Conservation (phyloP, 805 yeast genomes). For the Zygosaccharomyces kombuchaensis region DNA sequence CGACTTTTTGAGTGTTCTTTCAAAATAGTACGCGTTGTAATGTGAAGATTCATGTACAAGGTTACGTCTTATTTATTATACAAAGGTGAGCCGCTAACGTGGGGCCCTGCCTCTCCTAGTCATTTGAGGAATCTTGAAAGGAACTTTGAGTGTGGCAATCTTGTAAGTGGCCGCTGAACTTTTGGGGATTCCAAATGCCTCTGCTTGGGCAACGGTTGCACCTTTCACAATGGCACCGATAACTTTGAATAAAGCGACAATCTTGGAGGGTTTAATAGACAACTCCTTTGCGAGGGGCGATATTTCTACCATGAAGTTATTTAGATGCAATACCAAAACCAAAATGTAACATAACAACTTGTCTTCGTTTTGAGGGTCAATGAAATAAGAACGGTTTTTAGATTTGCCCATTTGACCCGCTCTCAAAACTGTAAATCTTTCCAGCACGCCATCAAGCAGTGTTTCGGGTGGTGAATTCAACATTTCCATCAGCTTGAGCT, state of each 20-base stretch:
- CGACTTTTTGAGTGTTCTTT: neutral
- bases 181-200: constrained; percentile 64
- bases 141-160: constrained; percentile 80
- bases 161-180: constrained; percentile 59
- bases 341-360: constrained; percentile 76
- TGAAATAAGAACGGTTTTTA: constrained; percentile 68
- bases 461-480: constrained; percentile 69
- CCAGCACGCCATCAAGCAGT: constrained; percentile 66
- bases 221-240: constrained; percentile 77
- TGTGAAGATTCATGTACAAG: neutral
- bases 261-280: constrained; percentile 69
- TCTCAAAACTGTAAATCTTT: constrained; percentile 63
- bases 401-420: constrained; percentile 66
- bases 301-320: constrained; percentile 68
- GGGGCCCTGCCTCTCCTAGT: constrained; percentile 55
- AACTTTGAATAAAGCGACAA: constrained; percentile 65
- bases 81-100: constrained; percentile 4
- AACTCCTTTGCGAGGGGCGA: constrained; percentile 82
- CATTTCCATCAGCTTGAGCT: constrained; percentile 52
- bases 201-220: constrained; percentile 70
- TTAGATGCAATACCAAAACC: constrained; percentile 68
- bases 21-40: neutral
- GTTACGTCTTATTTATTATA: neutral
- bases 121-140: constrained; percentile 84
- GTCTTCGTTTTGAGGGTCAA: constrained; percentile 88